Percentiles rank a stretch among this genome's conserved stretches.
These are phyloP conservation scores for Solanum ossicruentum DNA, from an alignment of 257 asterid genomes.

Conservation along the genomic window DNA sequence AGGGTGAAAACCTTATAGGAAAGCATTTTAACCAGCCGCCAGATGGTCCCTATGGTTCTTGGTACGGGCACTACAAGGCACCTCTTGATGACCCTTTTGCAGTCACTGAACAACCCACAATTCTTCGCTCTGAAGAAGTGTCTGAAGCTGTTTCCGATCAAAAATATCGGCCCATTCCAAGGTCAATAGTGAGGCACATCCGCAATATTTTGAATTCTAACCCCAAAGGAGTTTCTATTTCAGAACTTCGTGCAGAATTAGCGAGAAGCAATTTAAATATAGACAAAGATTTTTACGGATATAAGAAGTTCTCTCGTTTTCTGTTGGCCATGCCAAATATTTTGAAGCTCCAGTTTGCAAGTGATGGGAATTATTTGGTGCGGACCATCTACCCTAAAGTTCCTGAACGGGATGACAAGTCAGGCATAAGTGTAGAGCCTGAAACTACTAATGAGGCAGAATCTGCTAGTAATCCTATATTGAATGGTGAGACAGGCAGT, in stretches of 20 bases:
- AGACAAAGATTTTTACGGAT: conserved; percentile 63
- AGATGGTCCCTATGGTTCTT: conserved; percentile 77
- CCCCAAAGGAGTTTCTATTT: conserved; percentile 54
- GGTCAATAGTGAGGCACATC: conserved; percentile 35
- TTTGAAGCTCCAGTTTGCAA: conserved; percentile 30
- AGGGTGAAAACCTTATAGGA: conserved; percentile 63
- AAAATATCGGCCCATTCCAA: conserved; percentile 50
- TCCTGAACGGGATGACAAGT: conserved; percentile 18
- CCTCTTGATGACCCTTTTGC: conserved; percentile 73
- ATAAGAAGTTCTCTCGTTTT: conserved; percentile 62
- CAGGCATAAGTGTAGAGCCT: conserved; percentile 12
- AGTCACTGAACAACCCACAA: conserved; percentile 25
- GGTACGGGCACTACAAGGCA: conserved; percentile 72
- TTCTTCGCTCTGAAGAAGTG: conserved; percentile 15
- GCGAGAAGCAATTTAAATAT: conserved; percentile 22
- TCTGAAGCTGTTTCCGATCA: conserved; percentile 28
- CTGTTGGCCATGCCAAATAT: conserved; percentile 64
- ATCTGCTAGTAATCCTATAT: conserved; percentile 2
- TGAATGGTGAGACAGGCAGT: conserved; percentile 12
- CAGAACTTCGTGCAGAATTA: conserved; percentile 50
- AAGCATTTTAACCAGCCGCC: conserved; percentile 92
- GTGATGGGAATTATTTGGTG: conserved; percentile 30
- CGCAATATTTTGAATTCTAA: conserved; percentile 26
- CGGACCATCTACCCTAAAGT: conserved; percentile 16
- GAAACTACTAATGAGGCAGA: conserved; percentile 11